Base-by-base conservation (phyloP, 1,284 basidiomycete species). In the Heterobasidion occidentale region DNA sequence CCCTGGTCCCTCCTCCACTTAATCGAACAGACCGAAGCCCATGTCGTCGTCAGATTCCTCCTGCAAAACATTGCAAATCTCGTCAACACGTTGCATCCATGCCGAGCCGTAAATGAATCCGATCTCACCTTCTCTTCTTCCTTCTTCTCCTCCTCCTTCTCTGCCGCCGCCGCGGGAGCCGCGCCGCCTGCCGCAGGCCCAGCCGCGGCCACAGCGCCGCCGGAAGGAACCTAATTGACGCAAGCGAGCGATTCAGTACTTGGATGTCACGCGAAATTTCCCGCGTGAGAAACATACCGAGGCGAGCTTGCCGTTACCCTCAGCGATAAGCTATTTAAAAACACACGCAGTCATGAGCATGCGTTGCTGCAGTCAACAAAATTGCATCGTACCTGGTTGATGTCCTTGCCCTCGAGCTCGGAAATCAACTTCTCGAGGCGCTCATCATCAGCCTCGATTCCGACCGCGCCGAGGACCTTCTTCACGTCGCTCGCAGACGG, bases 11-110 rank as follows among this genome's bases (percentile, higher is more conserved):
- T 27, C 27, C 5, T 4, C 27, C 62, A 70, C 64, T 83, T 87
- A 94, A 79, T 95, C 92, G 81, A 95, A 95, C 62, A 95, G 83
- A 79, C 92, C 92, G 76, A 95, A 95, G 79, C 92, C 89, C 89
- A 92, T 91, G 71, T 92, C 90, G 60, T 92, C 90, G 76, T 92
- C 89, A 58, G 88, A 90, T 70, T 92, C 90, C 74, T 91, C 88
- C 86, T 91, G 70, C 58, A 65, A 53, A 48, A 57, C 11, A 8
- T 20, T 64, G 54, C 46, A 11, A 20, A 69, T 62, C 33, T 59
- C 53, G 57, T 33, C 33, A 45, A 38, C 19, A 47, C 2, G 15
- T 19, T 27, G 19, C 15, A 50, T 20, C 15, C 48, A 50, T 15
- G 17, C 15, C 19, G 9, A 15, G 19, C 48, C 11, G 38, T 17